Base-by-base conservation (phyloP, 2,329 filamentous ascomycete species). In the Phialophora macrospora region DNA sequence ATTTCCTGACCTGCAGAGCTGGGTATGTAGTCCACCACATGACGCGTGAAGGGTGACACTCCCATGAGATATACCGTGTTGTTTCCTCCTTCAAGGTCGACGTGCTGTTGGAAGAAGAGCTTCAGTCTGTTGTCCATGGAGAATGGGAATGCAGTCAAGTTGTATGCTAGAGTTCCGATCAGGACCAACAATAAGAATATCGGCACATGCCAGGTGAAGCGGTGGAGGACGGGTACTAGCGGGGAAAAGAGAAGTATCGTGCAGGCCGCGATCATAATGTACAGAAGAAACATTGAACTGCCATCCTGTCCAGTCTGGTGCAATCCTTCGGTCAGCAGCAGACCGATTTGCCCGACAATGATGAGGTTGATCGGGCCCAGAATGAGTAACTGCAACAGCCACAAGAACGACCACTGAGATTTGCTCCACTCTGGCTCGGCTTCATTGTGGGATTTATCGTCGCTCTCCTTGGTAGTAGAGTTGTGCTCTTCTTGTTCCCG, bases 251-350 rank as follows among this genome's bases (percentile, higher is more conserved):
- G 75, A 1, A 97, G 75, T 0, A 92, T 85, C 12, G 88, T 88
- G 68, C 94, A 83, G 6, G 83, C 74, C 0, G 89, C 88, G 49
- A 93, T 84, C 41, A 87, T 77, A 14, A 96, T 75, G 75, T 97
- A 93, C 4, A 93, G 88, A 7, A 87, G 77, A 17, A 96, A 78
- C 20, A 89, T 81, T 41, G 87, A 84, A 68, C 88, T 91, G 1
- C 95, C 95, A 76, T 99, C 95, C 1, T 90, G 85, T 6, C 90
- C 90, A 0, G 93, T 97, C 78, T 97, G 93, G 65, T 88, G 83
- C 22, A 93, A 82, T 1, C 91, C 87, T 38, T 88, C 85, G 4
- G 89, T 91, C 17, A 92, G 76, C 12, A 94, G 79, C 3, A 98
- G 83, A 1, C 86, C 90, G 28, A 93, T 83, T 74, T 96, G 92